These are phyloP conservation scores for Penicillium psychrosexuale DNA, from an alignment of 2,329 filamentous ascomycete genomes.

Conservation along the genomic window DNA sequence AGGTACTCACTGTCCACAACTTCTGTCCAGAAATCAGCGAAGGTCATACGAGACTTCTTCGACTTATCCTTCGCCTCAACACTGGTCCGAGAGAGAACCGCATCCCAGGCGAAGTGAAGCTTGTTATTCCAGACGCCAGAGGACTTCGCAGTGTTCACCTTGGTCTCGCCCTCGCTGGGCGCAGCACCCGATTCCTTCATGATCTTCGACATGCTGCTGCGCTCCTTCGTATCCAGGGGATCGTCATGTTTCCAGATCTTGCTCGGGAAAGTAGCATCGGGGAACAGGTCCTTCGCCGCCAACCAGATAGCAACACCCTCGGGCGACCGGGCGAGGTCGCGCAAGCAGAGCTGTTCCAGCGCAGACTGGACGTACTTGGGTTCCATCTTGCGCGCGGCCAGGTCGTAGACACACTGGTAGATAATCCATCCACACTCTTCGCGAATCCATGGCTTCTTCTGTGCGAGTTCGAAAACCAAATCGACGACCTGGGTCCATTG, in stretches of 20 bases:
- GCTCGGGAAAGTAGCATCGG: slow-evolving; percentile 61
- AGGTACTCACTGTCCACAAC: slow-evolving; percentile 71
- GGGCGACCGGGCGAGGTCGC: slow-evolving; percentile 71
- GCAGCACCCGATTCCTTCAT: slow-evolving; percentile 62
- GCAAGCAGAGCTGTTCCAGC: slow-evolving; percentile 59
- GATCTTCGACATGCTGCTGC: slow-evolving; percentile 67
- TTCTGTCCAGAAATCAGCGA: slow-evolving; percentile 79
- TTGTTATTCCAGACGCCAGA: slow-evolving; percentile 76
- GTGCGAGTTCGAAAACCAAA: slow-evolving; percentile 68
- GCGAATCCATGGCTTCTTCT: slow-evolving; percentile 83
- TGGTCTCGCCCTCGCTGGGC: slow-evolving; percentile 28
- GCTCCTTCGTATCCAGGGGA: slow-evolving; percentile 67
- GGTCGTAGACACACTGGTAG: slow-evolving; percentile 65
- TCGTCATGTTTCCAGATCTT: slow-evolving; percentile 72
- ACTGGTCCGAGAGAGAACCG: slow-evolving; percentile 59
- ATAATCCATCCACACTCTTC: slow-evolving; percentile 84
- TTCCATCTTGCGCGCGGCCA: slow-evolving; percentile 38
- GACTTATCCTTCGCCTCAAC: slow-evolving; percentile 27
- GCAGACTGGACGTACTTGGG: slow-evolving; percentile 58
- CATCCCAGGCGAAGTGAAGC: slow-evolving; percentile 82
- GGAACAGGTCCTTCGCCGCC: slow-evolving; percentile 62
- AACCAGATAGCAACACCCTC: slow-evolving; percentile 92
- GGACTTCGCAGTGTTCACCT: slow-evolving; percentile 31
- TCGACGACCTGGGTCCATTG: slow-evolving; percentile 63
- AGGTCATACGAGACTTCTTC: slow-evolving; percentile 45